Base-by-base conservation (phyloP, 345 rosid genomes). In the Sonneratia alba region DNA sequence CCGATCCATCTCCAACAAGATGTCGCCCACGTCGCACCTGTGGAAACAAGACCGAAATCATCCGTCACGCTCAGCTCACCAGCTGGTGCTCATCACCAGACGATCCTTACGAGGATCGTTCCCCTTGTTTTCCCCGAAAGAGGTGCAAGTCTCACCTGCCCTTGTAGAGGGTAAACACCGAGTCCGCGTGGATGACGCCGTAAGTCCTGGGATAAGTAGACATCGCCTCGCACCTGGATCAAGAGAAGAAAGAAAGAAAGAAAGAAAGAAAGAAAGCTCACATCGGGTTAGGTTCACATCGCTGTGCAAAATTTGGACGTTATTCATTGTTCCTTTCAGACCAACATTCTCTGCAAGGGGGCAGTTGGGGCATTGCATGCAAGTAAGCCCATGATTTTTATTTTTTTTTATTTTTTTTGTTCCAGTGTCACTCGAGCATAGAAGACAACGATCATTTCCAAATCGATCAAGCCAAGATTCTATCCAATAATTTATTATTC, bases 1-100 rank as follows among this genome's bases (percentile, higher is more conserved):
- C 72, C 87, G 38, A 70, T 84, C 87, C 82, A 84, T 84, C 78
- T 84, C 87, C 67, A 84, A 42, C 38, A 84, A 74, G 56, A 84
- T 78, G 72, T 79, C 83, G 68, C 75, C 83, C 56, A 71, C 16
- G 15, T 76, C 61, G 59, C 87, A 84, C 69, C 87, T 84, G 78
- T 73, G 0, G 15, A 0, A 32, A 75, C 21, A 49, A 36, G 24
- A 62, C 57, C 43, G 27, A 64, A 6, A 36, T 10, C 18, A 45
- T 19, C 32, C 62, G 8, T 22, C 38, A 22, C 37, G 3, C 9
- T 8, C 10, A 22, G 19, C 10, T 11, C 1, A 64, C n/a, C 3
- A 57, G 18, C 7, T 1, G 32, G 32, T 27, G 32, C 43, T 40
- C 43, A 48, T 48, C 4, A 11, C 53, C 2, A 48, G 53, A 40